Evolutionary conservation across 2,329 filamentous ascomycete species (phyloP), one percentile per base, ranked within the genome.

Genomic region (Botrytis cinerea): DNA sequence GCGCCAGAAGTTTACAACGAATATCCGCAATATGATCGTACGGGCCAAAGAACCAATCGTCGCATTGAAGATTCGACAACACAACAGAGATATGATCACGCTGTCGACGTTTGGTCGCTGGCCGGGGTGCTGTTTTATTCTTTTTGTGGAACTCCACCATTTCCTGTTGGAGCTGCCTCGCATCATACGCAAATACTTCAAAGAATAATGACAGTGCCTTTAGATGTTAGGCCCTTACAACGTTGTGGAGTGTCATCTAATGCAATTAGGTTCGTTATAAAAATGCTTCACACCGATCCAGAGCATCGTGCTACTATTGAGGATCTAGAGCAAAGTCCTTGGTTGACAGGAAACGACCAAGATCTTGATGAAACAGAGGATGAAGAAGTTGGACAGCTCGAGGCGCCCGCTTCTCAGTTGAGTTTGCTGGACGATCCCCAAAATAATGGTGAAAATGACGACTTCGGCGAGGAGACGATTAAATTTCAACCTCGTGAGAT

Each of bases 61-160:
- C 76, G 77, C 48, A 76, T 79, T 59, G 80, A 78, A 45, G 79
- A 73, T 60, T 57, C 73, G 18, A 68, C 78, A n/a, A 75, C 75
- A 9, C 76, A 75, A 25, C 88, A 90, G 79, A 90, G 93, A 35
- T 99, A 99, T 81, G 93, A 91, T 80, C 93, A 97, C 75, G 93
- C 94, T 1, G 93, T 98, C 46, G 96, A 99, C 80, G 93, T 98
- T 75, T 99, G 96, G 95, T 98, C 96, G 0, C 89, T 97, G 64
- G 96, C 93, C 25, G 96, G 95, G 22, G 96, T 99, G 1, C 83
- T 98, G 9, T 99, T 94, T 84, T 96, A 93, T 79, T 86, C 93
- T 10, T 85, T 99, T n/a, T 94, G 92, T 8, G 90, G 89, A 18
- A 87, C 87, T 45, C 92, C 95, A 43, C 95, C 96, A 0, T 98